Evolutionary conservation across 2,329 filamentous ascomycete species (phyloP).

Genomic region (Thermothelomyces thermophilus): DNA sequence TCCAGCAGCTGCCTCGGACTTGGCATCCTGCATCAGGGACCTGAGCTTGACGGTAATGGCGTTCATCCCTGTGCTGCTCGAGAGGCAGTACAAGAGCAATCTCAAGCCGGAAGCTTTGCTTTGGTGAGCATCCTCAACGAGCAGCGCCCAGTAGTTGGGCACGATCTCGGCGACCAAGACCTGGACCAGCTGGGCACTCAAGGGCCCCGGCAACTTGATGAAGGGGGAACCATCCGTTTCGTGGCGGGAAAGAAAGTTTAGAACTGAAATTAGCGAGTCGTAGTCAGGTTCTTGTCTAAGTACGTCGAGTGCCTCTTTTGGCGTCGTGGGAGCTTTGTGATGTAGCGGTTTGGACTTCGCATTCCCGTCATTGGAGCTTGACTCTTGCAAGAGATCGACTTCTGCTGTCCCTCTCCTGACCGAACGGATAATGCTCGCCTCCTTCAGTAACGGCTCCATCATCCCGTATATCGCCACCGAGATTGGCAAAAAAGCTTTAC

Average conservation of each 20-base stretch:
- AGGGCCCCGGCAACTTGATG: constrained; percentile 57
- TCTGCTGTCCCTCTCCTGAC: constrained; percentile 34
- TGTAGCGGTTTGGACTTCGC: background rate
- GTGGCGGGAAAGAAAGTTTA: constrained; percentile 44
- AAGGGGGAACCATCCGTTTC: constrained; percentile 39
- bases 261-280: constrained; percentile 44
- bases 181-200: constrained; percentile 68
- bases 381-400: constrained; percentile 26
- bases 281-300: constrained; percentile 58
- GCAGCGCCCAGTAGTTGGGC: constrained; percentile 71
- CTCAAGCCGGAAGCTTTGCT: constrained; percentile 33
- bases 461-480: no score
- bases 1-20: constrained; percentile 29
- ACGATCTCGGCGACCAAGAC: constrained; percentile 66
- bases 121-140: constrained; percentile 41
- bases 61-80: constrained; percentile 70
- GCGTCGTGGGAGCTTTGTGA: constrained; percentile 23
- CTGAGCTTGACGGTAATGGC: constrained; percentile 66
- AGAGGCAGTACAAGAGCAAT: constrained; percentile 58
- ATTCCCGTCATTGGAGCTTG: constrained; percentile 22
- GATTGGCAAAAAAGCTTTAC: no score
- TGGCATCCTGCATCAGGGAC: constrained; percentile 49
- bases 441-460: constrained; percentile 53
- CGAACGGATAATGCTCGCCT: constrained; percentile 46
- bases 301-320: constrained; percentile 50